These are phyloP conservation scores for Novymonas esmeraldas DNA, from an alignment of 208 protist genomes.

Conservation along the genomic window DNA sequence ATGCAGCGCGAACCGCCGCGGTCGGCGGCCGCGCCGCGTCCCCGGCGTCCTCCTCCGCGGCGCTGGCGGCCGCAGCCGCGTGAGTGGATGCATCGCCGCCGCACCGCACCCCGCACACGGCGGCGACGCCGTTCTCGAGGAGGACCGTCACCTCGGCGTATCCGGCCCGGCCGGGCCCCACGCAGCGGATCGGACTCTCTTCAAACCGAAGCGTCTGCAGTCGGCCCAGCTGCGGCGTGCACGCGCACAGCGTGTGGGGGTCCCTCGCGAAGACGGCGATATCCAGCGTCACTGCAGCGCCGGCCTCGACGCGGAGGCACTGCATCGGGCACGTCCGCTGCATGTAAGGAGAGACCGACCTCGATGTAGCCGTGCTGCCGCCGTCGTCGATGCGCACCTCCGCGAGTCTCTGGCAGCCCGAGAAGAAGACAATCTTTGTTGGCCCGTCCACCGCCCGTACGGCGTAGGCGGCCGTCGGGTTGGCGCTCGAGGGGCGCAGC, in stretches of 20 bases:
- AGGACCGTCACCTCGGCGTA: conserved; percentile 59
- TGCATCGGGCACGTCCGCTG: conserved; percentile 29
- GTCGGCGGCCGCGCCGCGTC: not conserved
- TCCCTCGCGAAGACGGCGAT: conserved; percentile 35
- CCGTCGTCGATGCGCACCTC: conserved; percentile 39
- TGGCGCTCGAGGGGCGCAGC: conserved; percentile 21
- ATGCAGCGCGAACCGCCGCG: conserved; percentile 9
- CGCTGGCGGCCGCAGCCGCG: not conserved
- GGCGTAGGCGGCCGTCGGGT: conserved; percentile 3
- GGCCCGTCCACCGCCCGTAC: conserved; percentile 7
- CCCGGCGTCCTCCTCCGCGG: not conserved
- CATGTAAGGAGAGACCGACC: conserved; percentile 5
- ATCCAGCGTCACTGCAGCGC: conserved; percentile 16
- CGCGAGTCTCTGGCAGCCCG: conserved; percentile 48
- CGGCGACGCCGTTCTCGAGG: conserved; percentile 48
- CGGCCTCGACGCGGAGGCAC: conserved; percentile 27
- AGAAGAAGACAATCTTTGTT: conserved; percentile 51
- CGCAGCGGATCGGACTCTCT: conserved; percentile 30
- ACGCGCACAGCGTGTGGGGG: conserved; percentile 29
- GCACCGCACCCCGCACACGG: conserved; percentile 37
- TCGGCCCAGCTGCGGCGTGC: conserved; percentile 32
- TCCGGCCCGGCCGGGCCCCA: conserved; percentile 44
- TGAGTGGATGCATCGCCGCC: not conserved
- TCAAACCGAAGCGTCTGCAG: conserved; percentile 46
- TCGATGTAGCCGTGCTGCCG: not conserved